These are phyloP conservation scores for Mycena metata DNA, from an alignment of 768 basidiomycete species.

Conservation along the genomic window DNA sequence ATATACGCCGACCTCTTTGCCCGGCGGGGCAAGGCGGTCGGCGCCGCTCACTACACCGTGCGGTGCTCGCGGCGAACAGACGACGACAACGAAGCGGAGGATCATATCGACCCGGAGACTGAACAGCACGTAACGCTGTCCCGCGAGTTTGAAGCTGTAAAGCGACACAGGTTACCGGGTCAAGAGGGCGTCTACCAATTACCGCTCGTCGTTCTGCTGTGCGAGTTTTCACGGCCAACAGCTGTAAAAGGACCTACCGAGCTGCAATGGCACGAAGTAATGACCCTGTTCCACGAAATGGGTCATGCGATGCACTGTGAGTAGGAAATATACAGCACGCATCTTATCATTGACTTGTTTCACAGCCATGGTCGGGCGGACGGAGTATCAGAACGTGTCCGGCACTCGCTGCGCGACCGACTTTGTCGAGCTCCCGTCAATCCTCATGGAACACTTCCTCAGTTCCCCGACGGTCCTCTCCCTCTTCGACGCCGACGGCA, in stretches of 20 bases:
- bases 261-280: conserved; percentile 93
- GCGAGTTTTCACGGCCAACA: conserved; percentile 83
- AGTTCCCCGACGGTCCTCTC: conserved; percentile 86
- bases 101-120: conserved; percentile 60
- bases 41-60: conserved; percentile 98
- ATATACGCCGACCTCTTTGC: conserved; percentile 95
- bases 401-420: conserved; percentile 99
- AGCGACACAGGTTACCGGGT: conserved; percentile 70
- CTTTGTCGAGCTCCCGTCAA: conserved; percentile 97
- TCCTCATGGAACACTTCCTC: conserved; percentile 98
- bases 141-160: conserved; percentile 72
- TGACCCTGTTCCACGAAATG: conserved; percentile 98
- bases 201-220: conserved; percentile 91
- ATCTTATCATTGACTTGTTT: conserved; percentile 15
- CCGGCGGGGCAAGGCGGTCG: conserved; percentile 85
- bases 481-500: conserved; percentile 74
- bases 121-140: conserved; percentile 63
- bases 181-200: conserved; percentile 84
- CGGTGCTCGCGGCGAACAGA: conserved; percentile 94
- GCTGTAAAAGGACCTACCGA: conserved; percentile 74
- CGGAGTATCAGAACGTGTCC: conserved; percentile 97
- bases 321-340: conserved; percentile 47
- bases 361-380: conserved; percentile 96
- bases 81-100: conserved; percentile 85
- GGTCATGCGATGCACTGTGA: conserved; percentile 99